These are phyloP conservation scores for Candida koratica DNA, from an alignment of 805 yeast species.

Conservation along the genomic window DNA sequence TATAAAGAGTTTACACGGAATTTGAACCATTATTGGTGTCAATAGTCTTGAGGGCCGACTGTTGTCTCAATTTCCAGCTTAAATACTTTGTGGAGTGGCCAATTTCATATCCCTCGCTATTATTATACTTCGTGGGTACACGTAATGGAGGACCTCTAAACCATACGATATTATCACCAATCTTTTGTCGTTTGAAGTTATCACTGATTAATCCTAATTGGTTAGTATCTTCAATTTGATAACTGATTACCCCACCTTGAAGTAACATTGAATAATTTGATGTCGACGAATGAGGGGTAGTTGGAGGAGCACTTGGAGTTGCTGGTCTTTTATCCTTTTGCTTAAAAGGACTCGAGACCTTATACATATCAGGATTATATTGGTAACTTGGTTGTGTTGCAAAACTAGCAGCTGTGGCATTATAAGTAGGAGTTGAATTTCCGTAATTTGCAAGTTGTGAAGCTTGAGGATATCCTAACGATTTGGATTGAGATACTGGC, in stretches of 20 bases:
- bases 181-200: conserved; percentile 22
- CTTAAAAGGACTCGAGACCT: conserved; percentile 7
- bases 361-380: conserved; percentile 2
- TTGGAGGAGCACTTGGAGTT: conserved; percentile 11
- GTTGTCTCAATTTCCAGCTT: conserved; percentile 39
- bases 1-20: no score
- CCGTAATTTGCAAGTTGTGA: conserved; percentile 4
- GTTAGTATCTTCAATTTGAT: conserved; percentile 22
- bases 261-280: conserved; percentile 34
- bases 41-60: no score
- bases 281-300: conserved; percentile 26
- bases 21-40: no score
- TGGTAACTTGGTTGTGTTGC: conserved; percentile 2
- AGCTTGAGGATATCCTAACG: conserved; percentile 8
- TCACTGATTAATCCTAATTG: conserved; percentile 20
- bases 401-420: conserved; percentile 3
- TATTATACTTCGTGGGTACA: conserved; percentile 16
- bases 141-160: conserved; percentile 63
- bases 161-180: conserved; percentile 45
- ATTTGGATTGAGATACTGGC: conserved; percentile 41
- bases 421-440: conserved; percentile 2
- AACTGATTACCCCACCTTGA: conserved; percentile 38
- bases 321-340: conserved; percentile 9
- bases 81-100: conserved; percentile 76
- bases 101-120: conserved; percentile 29